These are phyloP conservation scores for Pittosporum tobira DNA, from an alignment of 129 eudicot genomes.

Conservation along the genomic window DNA sequence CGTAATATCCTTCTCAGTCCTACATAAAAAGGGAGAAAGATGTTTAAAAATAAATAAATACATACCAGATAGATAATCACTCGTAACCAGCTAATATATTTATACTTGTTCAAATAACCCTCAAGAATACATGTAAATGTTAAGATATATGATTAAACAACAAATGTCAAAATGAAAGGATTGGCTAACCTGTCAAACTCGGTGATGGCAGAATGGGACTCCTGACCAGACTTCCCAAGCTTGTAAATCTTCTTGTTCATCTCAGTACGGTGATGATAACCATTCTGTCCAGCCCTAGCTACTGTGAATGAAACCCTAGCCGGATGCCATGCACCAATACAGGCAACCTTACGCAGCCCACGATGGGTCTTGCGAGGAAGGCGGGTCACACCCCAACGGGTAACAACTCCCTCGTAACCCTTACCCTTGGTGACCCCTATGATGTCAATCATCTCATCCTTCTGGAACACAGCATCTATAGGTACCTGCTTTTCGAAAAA, in stretches of 20 bases:
- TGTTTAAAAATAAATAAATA: neutral
- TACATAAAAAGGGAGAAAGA: neutral
- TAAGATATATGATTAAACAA: neutral
- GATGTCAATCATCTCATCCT: conserved; percentile 10
- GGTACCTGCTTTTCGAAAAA: conserved; percentile 54
- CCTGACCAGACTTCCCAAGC: conserved; percentile 47
- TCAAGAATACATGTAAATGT: neutral
- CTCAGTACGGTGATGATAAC: conserved; percentile 55
- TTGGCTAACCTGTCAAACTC: conserved; percentile 43
- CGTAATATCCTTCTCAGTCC: conserved; percentile 26
- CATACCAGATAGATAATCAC: neutral
- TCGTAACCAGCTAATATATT: neutral
- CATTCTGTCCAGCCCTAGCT: conserved; percentile 58
- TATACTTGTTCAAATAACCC: neutral
- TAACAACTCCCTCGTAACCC: conserved; percentile 27
- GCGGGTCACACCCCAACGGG: conserved; percentile 14
- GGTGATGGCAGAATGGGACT: conserved; percentile 33
- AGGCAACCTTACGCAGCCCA: conserved; percentile 39
- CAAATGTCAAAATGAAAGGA: neutral
- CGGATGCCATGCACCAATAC: conserved; percentile 63
- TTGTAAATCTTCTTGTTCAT: conserved; percentile 59
- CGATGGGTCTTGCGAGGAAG: conserved; percentile 9
- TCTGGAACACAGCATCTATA: conserved; percentile 13
- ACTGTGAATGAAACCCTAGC: conserved; percentile 57
- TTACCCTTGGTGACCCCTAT: conserved; percentile 37